Evolutionary conservation across 139 green algal genomes (phyloP), one percentile per base, ranked within the genome.

Genomic region (Bryopsis sp.): DNA sequence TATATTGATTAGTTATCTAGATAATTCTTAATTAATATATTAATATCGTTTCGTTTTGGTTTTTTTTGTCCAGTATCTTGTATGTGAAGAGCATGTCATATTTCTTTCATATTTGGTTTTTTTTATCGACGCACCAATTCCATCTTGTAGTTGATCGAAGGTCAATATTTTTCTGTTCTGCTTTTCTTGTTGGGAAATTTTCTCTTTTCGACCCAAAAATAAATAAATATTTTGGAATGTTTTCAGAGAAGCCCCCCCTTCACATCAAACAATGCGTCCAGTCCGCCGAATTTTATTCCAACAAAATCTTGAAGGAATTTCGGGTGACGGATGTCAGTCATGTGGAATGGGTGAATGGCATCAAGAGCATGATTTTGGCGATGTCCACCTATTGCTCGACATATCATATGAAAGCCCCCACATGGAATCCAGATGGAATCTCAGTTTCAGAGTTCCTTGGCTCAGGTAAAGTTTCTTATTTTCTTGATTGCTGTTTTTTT

Each of bases 391-490:
- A 58, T 69, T 4, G 48, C 3, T 24, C 62, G 3, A 69, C 48
- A 24, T 69, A 69, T 29, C 62, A 69, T 35, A 8, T 22, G 3
- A 54, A 50, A 38, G 62, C 35, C 8, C 62, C 62, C 5, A 8
- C 26, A 11, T 69, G 62, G 62, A 69, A 69, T 8, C 11, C 35
- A 3, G 37, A 69, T 50, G 62, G 62, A 58, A n/a, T 69, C 22
- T 69, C 62, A 33, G 62, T 69, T 54, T 54, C 37, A 33, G 62
- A 69, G 32, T 58, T 58, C 4, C 58, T 65, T 32, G 58, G 58
- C 8, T 47, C 58, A 65, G 58, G 58, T 26, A 65, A 65, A n/a
- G n/a, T n/a, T n/a, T n/a, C n/a, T n/a, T n/a, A n/a, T n/a, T n/a
- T n/a, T n/a, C n/a, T n/a, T n/a, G n/a, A n/a, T n/a, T n/a, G n/a